Evolutionary conservation across 495 filamentous ascomycete species (phyloP).

Genomic region (Hypoxylon cercidicola): DNA sequence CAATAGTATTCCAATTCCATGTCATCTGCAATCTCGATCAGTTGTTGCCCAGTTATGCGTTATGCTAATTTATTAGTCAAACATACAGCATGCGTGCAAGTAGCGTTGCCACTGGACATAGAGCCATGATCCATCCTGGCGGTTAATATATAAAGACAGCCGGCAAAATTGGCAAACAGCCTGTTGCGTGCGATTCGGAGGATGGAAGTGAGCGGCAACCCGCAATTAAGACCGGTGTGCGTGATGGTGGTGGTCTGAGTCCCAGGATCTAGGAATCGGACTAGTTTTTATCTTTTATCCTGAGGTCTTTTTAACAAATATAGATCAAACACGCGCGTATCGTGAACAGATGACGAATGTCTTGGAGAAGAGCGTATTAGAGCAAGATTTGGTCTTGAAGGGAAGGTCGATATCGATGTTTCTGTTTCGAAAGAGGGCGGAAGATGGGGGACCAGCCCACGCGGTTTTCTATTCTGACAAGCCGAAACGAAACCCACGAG

Average conservation of each 20-base stretch:
- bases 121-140: conserved; percentile 32
- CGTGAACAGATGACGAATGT: conserved; percentile 12
- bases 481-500: too few relatives aligned
- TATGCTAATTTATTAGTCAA: conserved; percentile 23
- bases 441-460: neutral
- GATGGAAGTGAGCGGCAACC: conserved; percentile 9
- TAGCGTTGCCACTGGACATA: conserved; percentile 32
- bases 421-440: neutral
- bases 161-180: conserved; percentile 35
- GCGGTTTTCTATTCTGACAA: neutral
- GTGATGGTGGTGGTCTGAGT: neutral
- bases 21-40: conserved; percentile 57
- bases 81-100: conserved; percentile 35
- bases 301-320: neutral
- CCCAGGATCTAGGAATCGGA: conserved; percentile 8
- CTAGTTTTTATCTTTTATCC: conserved; percentile 2
- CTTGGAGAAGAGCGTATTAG: conserved; percentile 37
- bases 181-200: conserved; percentile 32
- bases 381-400: conserved; percentile 36
- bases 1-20: conserved; percentile 69
- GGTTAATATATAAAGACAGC: conserved; percentile 31
- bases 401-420: conserved; percentile 30
- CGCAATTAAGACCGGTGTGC: conserved; percentile 8
- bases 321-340: neutral
- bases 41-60: conserved; percentile 24